phyloP scores from a whole-genome alignment of 441 rosid genomes.

The Populus hybrid region DNA sequence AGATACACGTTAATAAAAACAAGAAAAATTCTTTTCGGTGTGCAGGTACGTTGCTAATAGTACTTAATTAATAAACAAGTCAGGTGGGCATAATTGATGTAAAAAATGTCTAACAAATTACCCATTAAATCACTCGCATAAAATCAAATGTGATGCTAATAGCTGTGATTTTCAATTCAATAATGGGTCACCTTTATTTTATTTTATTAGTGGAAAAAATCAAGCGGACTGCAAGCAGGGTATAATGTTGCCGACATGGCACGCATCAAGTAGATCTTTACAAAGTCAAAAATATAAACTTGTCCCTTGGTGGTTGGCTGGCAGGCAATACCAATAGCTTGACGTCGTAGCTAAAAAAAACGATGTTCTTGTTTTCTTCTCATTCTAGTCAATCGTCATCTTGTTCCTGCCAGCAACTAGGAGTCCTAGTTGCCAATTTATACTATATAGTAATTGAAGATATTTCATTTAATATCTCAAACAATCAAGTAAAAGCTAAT shows the following conservation, averaged over 20 bases:
- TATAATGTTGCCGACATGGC: slow-evolving; percentile 41
- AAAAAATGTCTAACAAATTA: background rate
- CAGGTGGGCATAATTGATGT: background rate
- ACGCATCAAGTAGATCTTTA: background rate
- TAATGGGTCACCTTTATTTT: background rate
- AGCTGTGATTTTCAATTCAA: background rate
- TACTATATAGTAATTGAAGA: background rate
- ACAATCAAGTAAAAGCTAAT: too few species aligned
- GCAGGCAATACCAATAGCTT: background rate
- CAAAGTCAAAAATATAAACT: background rate
- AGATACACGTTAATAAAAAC: too few species aligned
- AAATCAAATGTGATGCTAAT: background rate
- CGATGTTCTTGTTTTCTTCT: slow-evolving; percentile 11
- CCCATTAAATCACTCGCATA: slow-evolving; percentile 10
- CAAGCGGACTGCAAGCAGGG: background rate
- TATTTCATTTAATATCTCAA: background rate
- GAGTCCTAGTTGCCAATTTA: slow-evolving; percentile 11
- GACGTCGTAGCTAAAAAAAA: background rate
- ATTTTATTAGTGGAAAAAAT: background rate
- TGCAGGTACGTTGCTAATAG: too few species aligned
- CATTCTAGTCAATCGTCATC: slow-evolving; percentile 9
- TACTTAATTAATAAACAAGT: too few species aligned
- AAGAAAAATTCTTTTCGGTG: too few species aligned
- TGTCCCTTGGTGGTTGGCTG: slow-evolving; percentile 23
- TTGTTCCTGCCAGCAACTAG: background rate